phyloP scores from a whole-genome alignment of 1,284 basidiomycete genomes.

The Microbotryomycetes sp. region DNA sequence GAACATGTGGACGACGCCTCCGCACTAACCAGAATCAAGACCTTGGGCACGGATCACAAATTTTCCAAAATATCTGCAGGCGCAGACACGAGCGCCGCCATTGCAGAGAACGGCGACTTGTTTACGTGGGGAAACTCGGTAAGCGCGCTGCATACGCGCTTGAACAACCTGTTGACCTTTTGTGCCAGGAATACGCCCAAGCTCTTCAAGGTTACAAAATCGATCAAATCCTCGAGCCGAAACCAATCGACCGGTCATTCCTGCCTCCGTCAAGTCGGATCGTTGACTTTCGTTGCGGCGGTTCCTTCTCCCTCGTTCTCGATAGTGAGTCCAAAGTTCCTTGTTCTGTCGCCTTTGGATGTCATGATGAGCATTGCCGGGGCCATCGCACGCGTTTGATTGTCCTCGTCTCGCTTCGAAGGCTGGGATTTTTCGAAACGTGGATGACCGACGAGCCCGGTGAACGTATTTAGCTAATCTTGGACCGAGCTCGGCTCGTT shows the following conservation, averaged over 20 bases:
- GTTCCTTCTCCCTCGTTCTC: conserved; percentile 29
- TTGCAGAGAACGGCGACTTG: conserved; percentile 24
- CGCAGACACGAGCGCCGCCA: conserved; percentile 29
- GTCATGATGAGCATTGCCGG: conserved; percentile 30
- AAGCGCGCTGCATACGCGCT: not conserved
- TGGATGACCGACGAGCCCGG: conserved; percentile 4
- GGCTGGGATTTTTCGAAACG: not conserved
- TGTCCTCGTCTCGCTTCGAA: not conserved
- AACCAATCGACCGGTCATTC: conserved; percentile 56
- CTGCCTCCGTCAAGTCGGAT: conserved; percentile 11
- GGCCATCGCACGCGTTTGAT: conserved; percentile 30
- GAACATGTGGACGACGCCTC: conserved; percentile 15
- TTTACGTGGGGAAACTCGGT: conserved; percentile 35
- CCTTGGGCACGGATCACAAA: conserved; percentile 18
- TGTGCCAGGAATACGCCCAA: conserved; percentile 32
- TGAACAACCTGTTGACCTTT: not conserved
- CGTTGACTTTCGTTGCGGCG: conserved; percentile 29
- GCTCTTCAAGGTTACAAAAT: conserved; percentile 30
- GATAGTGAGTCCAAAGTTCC: conserved; percentile 23
- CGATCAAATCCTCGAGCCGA: conserved; percentile 73
- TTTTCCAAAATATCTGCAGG: conserved; percentile 23
- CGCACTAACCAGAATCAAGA: conserved; percentile 1
- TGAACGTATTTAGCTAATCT: not conserved
- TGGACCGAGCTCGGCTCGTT: not conserved
- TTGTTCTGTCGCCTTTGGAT: not conserved